These are phyloP conservation scores for Aspergillus bridgeri DNA, from an alignment of 495 filamentous ascomycete genomes.

Conservation along the genomic window DNA sequence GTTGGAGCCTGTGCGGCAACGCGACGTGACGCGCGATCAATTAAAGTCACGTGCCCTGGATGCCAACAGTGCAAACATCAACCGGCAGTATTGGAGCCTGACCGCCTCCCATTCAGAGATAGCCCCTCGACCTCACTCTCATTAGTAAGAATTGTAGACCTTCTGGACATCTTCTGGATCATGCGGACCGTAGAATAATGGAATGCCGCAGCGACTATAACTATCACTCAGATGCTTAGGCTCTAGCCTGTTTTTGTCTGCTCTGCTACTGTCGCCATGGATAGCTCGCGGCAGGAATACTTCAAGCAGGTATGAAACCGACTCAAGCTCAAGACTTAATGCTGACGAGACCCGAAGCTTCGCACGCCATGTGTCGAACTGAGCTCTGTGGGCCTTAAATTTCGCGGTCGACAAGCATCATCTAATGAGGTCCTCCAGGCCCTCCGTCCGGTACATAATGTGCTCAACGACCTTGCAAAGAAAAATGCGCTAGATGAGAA, in stretches of 20 bases:
- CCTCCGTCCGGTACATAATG: constrained; percentile 50
- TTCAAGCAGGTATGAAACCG: constrained; percentile 33
- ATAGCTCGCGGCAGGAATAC: constrained; percentile 36
- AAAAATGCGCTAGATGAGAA: constrained; percentile 66
- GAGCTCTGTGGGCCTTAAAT: constrained; percentile 63
- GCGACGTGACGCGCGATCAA: constrained; percentile 36
- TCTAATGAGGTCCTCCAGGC: constrained; percentile 52
- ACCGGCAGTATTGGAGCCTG: neutral
- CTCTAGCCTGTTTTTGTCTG: neutral
- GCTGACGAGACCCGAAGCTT: constrained; percentile 46
- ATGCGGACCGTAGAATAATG: neutral
- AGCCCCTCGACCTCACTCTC: neutral
- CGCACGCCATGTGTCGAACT: constrained; percentile 76
- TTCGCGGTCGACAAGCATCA: constrained; percentile 50
- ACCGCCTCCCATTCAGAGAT: neutral
- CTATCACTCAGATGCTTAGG: neutral
- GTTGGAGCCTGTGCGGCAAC: constrained; percentile 15
- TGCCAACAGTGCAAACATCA: constrained; percentile 1
- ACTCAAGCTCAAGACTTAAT: neutral
- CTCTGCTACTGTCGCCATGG: constrained; percentile 25
- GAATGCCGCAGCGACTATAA: neutral
- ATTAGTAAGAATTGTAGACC: neutral
- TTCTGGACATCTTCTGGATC: neutral
- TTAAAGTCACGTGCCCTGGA: constrained; percentile 29
- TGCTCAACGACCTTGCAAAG: constrained; percentile 50